Base-by-base conservation (phyloP, 225 moss, liverwort and hornwort genomes). In the Neckera pumila region DNA sequence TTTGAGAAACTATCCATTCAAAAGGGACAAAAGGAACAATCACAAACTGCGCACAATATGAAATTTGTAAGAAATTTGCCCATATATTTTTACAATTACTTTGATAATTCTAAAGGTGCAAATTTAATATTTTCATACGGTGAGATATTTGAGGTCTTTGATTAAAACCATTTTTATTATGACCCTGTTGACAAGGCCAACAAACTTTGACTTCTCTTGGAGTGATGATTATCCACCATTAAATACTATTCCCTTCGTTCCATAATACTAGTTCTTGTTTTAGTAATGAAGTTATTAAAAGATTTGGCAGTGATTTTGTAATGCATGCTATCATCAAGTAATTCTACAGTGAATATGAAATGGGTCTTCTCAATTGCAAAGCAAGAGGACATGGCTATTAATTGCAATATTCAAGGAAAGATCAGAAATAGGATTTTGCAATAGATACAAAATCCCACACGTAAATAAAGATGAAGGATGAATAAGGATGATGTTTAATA, bases 111-210 rank as follows among this genome's bases (percentile, higher is more conserved):
- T 15, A 27, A 27, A 72, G 16, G 43, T 27, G 16, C 16, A 9
- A 72, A 14, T 43, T 14, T 9, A 15, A n/a, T 22, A 27, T 5
- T 43, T 43, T 72, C 0, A 15, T 16, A 16, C 0, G 0, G 0
- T 43, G 3, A 27, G 16, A 72, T 28, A 27, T 72, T 10, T 72
- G 9, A 0, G 0, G 0, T 42, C 17, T 72, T 16, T 43, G 5
- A 72, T 43, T 26, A 9, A 43, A 26, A 9, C 2, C 27, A 15
- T 72, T 26, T 42, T 72, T 40, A 43, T 28, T 27, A 27, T 25
- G 2, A 72, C 21, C 22, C 1, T 71, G 3, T 42, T 42, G 26
- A 42, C 15, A 27, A 26, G 27, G 26, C 8, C 4, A 21, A 21
- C 11, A 71, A 26, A 26, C 26, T 40, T 70, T 25, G 5, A 70